phyloP scores from a whole-genome alignment of 2,329 filamentous ascomycete species.

The Didymella keratinophila region DNA sequence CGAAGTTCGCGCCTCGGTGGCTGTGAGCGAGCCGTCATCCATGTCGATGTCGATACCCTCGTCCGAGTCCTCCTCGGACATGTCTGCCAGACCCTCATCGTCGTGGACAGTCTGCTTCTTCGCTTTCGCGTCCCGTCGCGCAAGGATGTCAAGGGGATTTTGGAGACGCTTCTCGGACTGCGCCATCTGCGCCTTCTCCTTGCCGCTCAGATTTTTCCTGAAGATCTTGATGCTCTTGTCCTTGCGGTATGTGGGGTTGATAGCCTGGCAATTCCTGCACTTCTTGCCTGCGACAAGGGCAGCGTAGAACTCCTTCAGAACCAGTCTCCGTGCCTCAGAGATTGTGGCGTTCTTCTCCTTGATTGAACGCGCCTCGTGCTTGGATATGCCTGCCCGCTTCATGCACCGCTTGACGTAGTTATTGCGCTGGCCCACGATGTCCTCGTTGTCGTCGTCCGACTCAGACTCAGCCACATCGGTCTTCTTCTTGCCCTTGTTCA shows the following conservation, averaged over 20 bases:
- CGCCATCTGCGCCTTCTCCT: slow-evolving; percentile 80
- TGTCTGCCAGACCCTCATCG: slow-evolving; percentile 75
- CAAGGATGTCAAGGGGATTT: slow-evolving; percentile 72
- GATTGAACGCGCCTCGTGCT: slow-evolving; percentile 56
- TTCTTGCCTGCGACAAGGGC: slow-evolving; percentile 73
- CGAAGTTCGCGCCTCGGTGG: slow-evolving; percentile 54
- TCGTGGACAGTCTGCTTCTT: slow-evolving; percentile 58
- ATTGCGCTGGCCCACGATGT: slow-evolving; percentile 64
- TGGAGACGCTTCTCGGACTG: slow-evolving; percentile 70
- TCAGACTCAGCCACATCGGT: slow-evolving; percentile 64
- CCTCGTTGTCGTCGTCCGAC: slow-evolving; percentile 66
- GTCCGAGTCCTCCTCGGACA: slow-evolving; percentile 57
- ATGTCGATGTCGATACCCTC: slow-evolving; percentile 46
- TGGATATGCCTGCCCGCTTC: slow-evolving; percentile 61
- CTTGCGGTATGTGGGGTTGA: slow-evolving; percentile 78
- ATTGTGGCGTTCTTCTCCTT: slow-evolving; percentile 83
- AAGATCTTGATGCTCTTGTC: slow-evolving; percentile 95
- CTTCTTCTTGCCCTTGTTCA: slow-evolving; percentile 49
- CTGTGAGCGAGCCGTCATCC: slow-evolving; percentile 61
- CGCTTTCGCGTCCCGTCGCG: slow-evolving; percentile 55
- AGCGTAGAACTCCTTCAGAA: slow-evolving; percentile 83
- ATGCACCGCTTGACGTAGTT: slow-evolving; percentile 78
- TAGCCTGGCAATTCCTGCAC: slow-evolving; percentile 69
- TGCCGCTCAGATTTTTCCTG: slow-evolving; percentile 76
- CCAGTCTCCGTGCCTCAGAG: slow-evolving; percentile 74